phyloP scores from a whole-genome alignment of 2,329 filamentous ascomycete species.

The Lasiodiplodia theobromae region DNA sequence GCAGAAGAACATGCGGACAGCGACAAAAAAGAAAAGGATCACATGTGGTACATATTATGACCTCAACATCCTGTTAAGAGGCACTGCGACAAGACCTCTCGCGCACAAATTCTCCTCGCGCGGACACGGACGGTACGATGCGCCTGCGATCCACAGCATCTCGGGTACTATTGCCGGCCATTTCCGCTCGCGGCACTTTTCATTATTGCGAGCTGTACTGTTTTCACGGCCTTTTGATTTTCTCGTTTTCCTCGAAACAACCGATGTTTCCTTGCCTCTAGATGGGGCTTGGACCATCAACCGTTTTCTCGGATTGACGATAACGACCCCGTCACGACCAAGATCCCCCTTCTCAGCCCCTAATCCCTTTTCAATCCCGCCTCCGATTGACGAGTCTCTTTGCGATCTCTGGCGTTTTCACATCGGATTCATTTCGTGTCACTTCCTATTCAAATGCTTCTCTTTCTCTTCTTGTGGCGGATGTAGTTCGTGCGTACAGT shows the following conservation, averaged over 20 bases:
- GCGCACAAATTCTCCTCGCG: not conserved
- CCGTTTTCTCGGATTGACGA: constrained; percentile 8
- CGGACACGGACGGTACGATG: constrained; percentile 1
- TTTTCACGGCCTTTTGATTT: not conserved
- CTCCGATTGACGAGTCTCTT: constrained; percentile 10
- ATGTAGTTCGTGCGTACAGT: constrained; percentile 24
- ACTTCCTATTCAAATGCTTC: not conserved
- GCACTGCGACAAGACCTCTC: not conserved
- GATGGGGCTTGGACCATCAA: constrained; percentile 13
- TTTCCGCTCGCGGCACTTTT: not conserved
- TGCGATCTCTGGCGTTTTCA: constrained; percentile 7
- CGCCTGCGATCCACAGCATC: not conserved
- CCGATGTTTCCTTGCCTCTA: constrained; percentile 1
- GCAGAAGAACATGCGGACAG: not conserved
- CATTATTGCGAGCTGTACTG: not conserved
- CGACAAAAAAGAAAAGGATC: constrained; percentile 19
- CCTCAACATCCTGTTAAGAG: not conserved
- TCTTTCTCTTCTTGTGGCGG: constrained; percentile 7
- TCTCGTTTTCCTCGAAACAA: constrained; percentile 7
- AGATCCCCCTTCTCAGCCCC: not conserved
- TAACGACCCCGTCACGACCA: constrained; percentile 15
- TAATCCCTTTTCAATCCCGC: not conserved
- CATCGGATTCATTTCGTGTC: not conserved
- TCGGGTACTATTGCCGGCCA: not conserved
- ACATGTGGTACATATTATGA: constrained; percentile 24